A percentile compares a stretch with the other conserved stretches of the same genome.
Conservation (phyloP, 2,329 filamentous ascomycete species). For the Fusarium verrucosum region DNA sequence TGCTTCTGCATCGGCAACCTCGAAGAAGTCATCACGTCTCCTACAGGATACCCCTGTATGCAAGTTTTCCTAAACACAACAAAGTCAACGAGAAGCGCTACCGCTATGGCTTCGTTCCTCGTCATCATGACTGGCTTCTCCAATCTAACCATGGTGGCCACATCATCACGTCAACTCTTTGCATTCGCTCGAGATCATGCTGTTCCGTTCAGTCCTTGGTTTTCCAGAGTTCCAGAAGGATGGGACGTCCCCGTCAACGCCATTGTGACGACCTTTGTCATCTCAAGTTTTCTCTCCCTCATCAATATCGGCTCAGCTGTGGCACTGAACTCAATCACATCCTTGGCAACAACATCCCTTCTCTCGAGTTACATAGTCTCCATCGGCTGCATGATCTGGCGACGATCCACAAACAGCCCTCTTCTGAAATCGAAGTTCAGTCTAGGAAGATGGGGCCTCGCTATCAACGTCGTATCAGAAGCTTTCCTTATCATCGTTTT, state of each 20-base stretch:
- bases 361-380: conserved; percentile 39
- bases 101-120: conserved; percentile 32
- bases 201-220: conserved; percentile 38
- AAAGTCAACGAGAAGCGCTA: conserved; percentile 26
- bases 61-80: conserved; percentile 39
- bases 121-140: conserved; percentile 39
- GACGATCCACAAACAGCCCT: conserved; percentile 19
- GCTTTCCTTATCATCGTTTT: conserved; percentile 33
- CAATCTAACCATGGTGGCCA: conserved; percentile 38
- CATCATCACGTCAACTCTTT: conserved; percentile 35
- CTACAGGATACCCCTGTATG: conserved; percentile 39
- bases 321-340: conserved; percentile 32
- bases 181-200: conserved; percentile 37
- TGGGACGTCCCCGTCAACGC: conserved; percentile 37
- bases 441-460: conserved; percentile 29
- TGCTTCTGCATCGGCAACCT: conserved; percentile 39
- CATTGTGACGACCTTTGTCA: conserved; percentile 31
- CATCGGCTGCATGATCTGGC: conserved; percentile 39
- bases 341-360: conserved; percentile 26
- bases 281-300: conserved; percentile 31
- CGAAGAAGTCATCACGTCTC: conserved; percentile 28
- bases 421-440: conserved; percentile 33
- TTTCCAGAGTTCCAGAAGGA: conserved; percentile 23
- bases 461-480: conserved; percentile 31
- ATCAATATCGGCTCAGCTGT: conserved; percentile 40